Base-by-base conservation (phyloP, 176 grass and related monocot species). In the Bromus sterilis region DNA sequence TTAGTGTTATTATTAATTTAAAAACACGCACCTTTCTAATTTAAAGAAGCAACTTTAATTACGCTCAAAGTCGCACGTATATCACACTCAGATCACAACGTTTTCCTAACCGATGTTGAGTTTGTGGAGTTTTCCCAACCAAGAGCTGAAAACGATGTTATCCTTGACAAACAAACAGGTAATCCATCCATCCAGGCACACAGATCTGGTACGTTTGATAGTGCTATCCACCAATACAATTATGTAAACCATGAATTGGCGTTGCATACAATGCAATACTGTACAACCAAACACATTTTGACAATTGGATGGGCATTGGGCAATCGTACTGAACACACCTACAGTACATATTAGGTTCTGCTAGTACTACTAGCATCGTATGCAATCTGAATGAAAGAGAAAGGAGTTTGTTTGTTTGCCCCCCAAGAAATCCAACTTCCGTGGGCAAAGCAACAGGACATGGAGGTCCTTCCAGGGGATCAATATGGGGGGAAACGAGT, bases 181-280 rank as follows among this genome's bases (percentile, higher is more conserved):
- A 41, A 70, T 60, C 67, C 26, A 82, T 29, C 69, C 41, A 70
- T 60, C 67, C 26, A 82, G 40, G 80, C 41, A 79, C 78, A 69
- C 32, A 69, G 78, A 80, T 80, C 78, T 68, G 63, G 32, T 37
- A 7, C 49, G 24, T 40, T 80, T 29, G 23, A 26, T 80, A 2
- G 43, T 28, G 36, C 13, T 55, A 7, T 6, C 21, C 14, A 51
- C 41, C 7, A 35, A 30, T 67, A 68, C 30, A 48, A 36, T 39
- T 7, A 44, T 63, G 55, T 55, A 62, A 24, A 16, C 57, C 7
- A 30, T 26, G 36, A 49, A 46, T 53, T 20, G 13, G 14, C 44
- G 13, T 18, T 35, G 29, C 21, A 82, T 33, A 46, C 24, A 53
- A 25, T 35, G 5, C 21, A 40, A 57, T 31, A 16, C 46, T 10